These are phyloP conservation scores for Populus euphratica DNA, from an alignment of 345 rosid genomes.

Conservation along the genomic window DNA sequence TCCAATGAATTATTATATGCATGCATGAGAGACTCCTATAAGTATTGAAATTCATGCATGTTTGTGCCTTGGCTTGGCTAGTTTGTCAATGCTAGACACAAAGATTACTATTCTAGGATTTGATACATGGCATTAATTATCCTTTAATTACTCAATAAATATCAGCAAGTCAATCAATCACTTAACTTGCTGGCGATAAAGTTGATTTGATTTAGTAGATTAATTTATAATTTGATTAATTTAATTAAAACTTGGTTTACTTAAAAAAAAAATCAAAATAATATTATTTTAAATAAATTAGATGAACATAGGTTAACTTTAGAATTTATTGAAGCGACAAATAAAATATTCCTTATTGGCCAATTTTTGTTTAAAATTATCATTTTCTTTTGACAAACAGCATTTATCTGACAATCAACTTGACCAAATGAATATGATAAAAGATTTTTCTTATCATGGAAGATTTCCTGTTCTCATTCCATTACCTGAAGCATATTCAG, in stretches of 20 bases:
- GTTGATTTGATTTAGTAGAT: too few relatives aligned
- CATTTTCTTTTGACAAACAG: not conserved
- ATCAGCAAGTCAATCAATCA: too few relatives aligned
- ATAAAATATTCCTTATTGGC: not conserved
- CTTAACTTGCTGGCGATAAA: too few relatives aligned
- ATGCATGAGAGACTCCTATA: not conserved
- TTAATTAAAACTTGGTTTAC: too few relatives aligned
- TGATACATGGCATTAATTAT: not conserved
- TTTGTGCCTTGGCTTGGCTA: too few relatives aligned
- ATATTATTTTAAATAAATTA: too few relatives aligned
- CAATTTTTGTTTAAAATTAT: not conserved
- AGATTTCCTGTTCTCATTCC: not conserved
- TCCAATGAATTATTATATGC: not conserved
- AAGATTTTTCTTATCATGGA: not conserved
- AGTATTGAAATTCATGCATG: not conserved
- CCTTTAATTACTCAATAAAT: not conserved
- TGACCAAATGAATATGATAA: not conserved
- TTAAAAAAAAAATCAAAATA: too few relatives aligned
- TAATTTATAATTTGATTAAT: too few relatives aligned
- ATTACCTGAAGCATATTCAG: not conserved
- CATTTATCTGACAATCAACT: not conserved
- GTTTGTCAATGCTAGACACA: not conserved
- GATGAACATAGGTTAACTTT: too few relatives aligned
- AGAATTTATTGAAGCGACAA: too few relatives aligned
- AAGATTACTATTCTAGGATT: not conserved